Evolutionary conservation across 1,139 yeast genomes (phyloP), one percentile per base, ranked within the genome.

Genomic region (Lodderomyces oxycetoniae): DNA sequence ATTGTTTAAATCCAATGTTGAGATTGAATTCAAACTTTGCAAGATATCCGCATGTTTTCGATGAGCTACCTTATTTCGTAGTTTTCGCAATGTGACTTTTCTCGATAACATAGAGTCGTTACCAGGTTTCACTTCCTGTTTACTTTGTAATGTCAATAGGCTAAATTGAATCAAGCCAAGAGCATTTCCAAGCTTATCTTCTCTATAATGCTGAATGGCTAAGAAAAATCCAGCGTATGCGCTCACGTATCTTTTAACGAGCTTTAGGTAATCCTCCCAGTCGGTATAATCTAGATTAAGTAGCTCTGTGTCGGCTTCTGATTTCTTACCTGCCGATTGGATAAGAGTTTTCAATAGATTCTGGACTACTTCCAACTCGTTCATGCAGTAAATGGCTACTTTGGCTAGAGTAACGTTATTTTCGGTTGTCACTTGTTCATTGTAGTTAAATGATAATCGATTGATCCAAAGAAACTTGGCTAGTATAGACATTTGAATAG

Each of bases 181-280:
- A 1, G 74, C 71, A 27, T 57, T 59, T 1, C 75, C 75, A 8
- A 67, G 33, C 35, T 61, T 57, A 32, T 57, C 51, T 32, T 66
- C 63, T 39, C 64, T 70, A 42, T 69, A 67, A 34, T 57, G 51
- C 38, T 68, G 74, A 26, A 67, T 60, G 0, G 73, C 52, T 14
- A 67, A 52, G 39, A 67, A 69, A 27, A 65, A 45, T 0, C 70
- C 74, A 22, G 72, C 66, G 38, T 67, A 67, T 0, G 71, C 71
- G 14, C 52, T 46, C 4, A 63, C 53, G 45, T 68, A 69, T 32
- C 58, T 62, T 31, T 58, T 58, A 25, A 63, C 47, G 3, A 67
- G 37, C 2, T 33, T 33, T 30, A 68, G 46, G 41, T 67, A 68
- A 5, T 54, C 54, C 1, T 32, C n/a, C 74, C 74, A 68, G 23